Conservation (phyloP, 805 yeast genomes). For the Metschnikowia peoriensis region DNA sequence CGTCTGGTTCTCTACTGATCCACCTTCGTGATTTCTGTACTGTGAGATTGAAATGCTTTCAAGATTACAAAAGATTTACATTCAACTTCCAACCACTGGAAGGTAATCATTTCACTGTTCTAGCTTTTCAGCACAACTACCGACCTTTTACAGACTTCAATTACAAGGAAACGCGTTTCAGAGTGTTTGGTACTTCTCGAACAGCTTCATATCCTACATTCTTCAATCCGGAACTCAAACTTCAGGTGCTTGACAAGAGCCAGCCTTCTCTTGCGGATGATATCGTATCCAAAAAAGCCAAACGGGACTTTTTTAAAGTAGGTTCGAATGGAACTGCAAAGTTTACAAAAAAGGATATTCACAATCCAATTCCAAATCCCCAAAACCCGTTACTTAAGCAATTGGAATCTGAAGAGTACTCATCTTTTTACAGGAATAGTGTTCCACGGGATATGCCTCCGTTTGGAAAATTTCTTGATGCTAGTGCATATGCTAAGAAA, state of each 20-base stretch:
- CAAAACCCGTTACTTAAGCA: constrained; percentile 24
- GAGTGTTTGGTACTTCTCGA: constrained; percentile 37
- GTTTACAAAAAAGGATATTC: constrained; percentile 6
- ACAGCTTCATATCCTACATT: constrained; percentile 24
- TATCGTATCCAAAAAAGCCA: constrained; percentile 26
- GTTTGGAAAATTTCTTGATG: constrained; percentile 35
- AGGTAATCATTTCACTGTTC: constrained; percentile 22
- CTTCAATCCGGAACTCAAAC: constrained; percentile 33
- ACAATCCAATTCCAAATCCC: constrained; percentile 34
- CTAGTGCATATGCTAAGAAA: constrained; percentile 20
- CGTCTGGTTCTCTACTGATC: constrained; percentile 19
- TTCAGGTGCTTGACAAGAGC: constrained; percentile 32
- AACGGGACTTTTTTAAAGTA: not conserved
- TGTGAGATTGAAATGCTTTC: constrained; percentile 28
- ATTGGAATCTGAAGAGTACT: constrained; percentile 2
- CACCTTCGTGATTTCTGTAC: constrained; percentile 35
- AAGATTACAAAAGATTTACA: constrained; percentile 25
- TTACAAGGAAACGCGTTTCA: constrained; percentile 35
- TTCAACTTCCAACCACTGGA: constrained; percentile 26
- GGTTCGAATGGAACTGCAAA: not conserved
- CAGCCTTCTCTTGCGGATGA: constrained; percentile 36
- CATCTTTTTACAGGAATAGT: constrained; percentile 12
- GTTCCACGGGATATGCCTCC: constrained; percentile 38
- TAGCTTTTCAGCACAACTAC: constrained; percentile 34
- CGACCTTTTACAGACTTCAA: constrained; percentile 39